Percentiles rank a stretch among this genome's conserved stretches.
phyloP scores from a whole-genome alignment of 2,329 filamentous ascomycete species.

The Drechslera avenae region DNA sequence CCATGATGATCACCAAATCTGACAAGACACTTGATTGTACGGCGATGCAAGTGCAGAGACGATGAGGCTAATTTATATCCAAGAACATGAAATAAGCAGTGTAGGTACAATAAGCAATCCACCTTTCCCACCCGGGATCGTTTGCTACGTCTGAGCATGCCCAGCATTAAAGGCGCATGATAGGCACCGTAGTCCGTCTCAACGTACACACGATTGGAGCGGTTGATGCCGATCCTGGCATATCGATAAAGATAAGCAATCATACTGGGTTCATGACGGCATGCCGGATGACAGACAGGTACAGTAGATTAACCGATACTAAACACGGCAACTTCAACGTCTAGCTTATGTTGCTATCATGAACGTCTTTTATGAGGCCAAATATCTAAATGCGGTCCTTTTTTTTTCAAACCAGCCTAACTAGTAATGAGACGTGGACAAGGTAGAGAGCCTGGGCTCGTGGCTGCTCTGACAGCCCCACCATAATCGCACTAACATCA shows the following conservation, averaged over 20 bases:
- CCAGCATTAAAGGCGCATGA: slow-evolving; percentile 28
- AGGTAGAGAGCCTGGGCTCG: not conserved
- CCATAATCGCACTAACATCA: not conserved
- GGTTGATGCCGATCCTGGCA: not conserved
- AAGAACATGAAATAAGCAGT: slow-evolving; percentile 5
- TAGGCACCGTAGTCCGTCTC: slow-evolving; percentile 17
- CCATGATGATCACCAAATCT: slow-evolving; percentile 18
- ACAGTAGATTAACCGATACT: slow-evolving; percentile 1
- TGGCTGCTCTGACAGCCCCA: too few relatives aligned
- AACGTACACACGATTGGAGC: slow-evolving; percentile 16
- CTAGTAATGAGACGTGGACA: not conserved
- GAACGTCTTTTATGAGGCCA: not conserved
- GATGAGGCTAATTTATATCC: not conserved
- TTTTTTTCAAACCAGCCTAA: slow-evolving; percentile 1
- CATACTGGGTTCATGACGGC: not conserved
- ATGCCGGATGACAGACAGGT: not conserved
- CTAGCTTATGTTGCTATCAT: not conserved
- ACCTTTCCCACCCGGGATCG: slow-evolving; percentile 6
- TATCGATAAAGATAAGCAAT: slow-evolving; percentile 9
- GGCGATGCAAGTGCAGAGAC: not conserved
- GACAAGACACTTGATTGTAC: not conserved
- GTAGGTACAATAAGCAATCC: slow-evolving; percentile 11
- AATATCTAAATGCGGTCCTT: not conserved
- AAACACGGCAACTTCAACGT: not conserved
- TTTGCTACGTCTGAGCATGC: slow-evolving; percentile 13